Conservation (phyloP, 2,329 filamentous ascomycete genomes). For the Metarhizium anisopliae region DNA sequence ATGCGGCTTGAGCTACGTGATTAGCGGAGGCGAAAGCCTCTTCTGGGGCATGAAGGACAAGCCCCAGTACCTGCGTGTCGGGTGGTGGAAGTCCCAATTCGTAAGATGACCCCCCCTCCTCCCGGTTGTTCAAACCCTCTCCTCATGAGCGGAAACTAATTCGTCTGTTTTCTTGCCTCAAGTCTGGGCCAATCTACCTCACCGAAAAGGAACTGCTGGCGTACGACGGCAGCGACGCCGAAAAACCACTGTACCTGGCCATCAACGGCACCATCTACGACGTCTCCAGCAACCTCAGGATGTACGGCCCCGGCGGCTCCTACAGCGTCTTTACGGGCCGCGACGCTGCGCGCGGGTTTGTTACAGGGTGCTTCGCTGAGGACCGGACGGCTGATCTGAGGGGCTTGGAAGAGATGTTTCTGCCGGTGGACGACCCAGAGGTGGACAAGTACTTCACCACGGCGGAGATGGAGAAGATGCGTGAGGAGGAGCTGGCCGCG, state of each 20-base stretch:
- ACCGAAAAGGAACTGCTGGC: constrained; percentile 64
- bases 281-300: constrained; percentile 56
- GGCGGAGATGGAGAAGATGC: constrained; percentile 42
- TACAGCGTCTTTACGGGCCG: constrained; percentile 82
- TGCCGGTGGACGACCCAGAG: constrained; percentile 53
- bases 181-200: constrained; percentile 55
- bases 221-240: constrained; percentile 70
- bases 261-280: constrained; percentile 85
- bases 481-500: constrained; percentile 53
- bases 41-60: constrained; percentile 57
- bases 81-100: constrained; percentile 50
- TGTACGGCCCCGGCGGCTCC: constrained; percentile 76
- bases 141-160: not conserved
- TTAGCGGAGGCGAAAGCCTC: constrained; percentile 60
- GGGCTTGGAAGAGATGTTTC: constrained; percentile 79
- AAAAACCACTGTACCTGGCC: constrained; percentile 78
- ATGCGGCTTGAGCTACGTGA: constrained; percentile 64
- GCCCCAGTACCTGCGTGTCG: constrained; percentile 50
- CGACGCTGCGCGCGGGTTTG: constrained; percentile 80
- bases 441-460: constrained; percentile 51
- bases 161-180: not conserved
- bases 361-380: constrained; percentile 85
- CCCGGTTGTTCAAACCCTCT: not conserved
- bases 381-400: constrained; percentile 78
- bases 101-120: constrained; percentile 31